Conservation (phyloP, 176 grass and related monocot species). For the Phoenix dactylifera region DNA sequence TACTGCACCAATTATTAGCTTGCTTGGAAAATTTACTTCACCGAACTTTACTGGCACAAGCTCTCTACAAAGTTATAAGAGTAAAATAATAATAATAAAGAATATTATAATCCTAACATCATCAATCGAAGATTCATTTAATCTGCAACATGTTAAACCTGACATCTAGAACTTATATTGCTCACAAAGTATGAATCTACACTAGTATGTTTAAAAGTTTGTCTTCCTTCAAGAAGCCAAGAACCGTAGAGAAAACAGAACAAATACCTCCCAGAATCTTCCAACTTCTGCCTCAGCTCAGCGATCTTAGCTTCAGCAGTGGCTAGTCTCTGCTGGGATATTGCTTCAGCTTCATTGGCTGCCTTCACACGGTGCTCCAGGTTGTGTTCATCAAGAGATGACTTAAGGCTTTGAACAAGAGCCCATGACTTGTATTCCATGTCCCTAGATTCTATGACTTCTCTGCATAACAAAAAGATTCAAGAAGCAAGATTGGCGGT, state of each 20-base stretch:
- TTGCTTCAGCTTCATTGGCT: constrained; percentile 92
- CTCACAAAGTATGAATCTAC: too few relatives aligned
- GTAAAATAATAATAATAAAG: too few relatives aligned
- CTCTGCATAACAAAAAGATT: constrained; percentile 31
- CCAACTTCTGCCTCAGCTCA: constrained; percentile 72
- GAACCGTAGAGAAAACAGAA: not conserved
- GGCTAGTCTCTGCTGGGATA: constrained; percentile 77
- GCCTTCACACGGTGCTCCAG: constrained; percentile 83
- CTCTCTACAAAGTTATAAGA: too few relatives aligned
- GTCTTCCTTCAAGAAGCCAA: too few relatives aligned
- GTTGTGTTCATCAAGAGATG: constrained; percentile 77
- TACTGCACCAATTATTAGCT: too few relatives aligned
- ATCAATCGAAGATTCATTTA: too few relatives aligned
- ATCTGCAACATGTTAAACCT: too few relatives aligned
- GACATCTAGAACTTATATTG: too few relatives aligned
- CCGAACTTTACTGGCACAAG: too few relatives aligned
- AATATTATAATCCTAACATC: too few relatives aligned
- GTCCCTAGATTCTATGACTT: constrained; percentile 59
- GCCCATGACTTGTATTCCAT: constrained; percentile 73
- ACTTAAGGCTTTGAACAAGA: constrained; percentile 59
- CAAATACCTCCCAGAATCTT: constrained; percentile 54
- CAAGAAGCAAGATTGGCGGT: not conserved
- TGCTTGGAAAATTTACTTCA: too few relatives aligned
- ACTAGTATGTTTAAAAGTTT: too few relatives aligned
- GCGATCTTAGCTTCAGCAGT: constrained; percentile 85